These are phyloP conservation scores for Leccinum variabile DNA, from an alignment of 1,284 basidiomycete genomes.

Conservation along the genomic window DNA sequence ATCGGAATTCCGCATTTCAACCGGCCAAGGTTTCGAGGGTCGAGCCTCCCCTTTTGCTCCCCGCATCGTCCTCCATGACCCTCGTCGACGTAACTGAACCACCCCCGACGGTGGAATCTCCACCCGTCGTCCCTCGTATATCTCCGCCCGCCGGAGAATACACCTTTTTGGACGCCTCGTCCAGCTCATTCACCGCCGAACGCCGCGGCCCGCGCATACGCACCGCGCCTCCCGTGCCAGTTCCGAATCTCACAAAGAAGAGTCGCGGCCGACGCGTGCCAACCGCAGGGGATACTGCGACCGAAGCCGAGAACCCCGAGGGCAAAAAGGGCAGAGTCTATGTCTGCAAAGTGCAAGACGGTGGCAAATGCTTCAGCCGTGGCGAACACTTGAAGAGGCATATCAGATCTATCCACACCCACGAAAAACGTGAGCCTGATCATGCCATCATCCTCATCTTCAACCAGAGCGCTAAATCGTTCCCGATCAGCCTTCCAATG, in stretches of 20 bases:
- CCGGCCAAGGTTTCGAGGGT: conserved; percentile 32
- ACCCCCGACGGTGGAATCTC: conserved; percentile 9
- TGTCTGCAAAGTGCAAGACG: conserved; percentile 64
- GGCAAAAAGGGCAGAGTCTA: conserved; percentile 51
- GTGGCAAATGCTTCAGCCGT: conserved; percentile 72
- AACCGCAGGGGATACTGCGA: conserved; percentile 35
- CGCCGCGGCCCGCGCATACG: conserved; percentile 39
- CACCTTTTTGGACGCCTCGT: conserved; percentile 37
- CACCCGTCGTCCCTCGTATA: conserved; percentile 12
- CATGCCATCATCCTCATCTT: conserved; percentile 20
- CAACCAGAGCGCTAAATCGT: conserved; percentile 23
- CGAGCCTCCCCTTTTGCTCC: conserved; percentile 27
- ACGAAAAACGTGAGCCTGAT: conserved; percentile 68
- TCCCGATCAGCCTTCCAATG: conserved; percentile 55
- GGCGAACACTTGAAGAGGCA: conserved; percentile 80
- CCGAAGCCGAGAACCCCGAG: conserved; percentile 31
- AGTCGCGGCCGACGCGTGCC: conserved; percentile 70
- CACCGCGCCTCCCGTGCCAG: conserved; percentile 54
- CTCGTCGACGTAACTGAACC: conserved; percentile 29
- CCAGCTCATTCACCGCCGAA: conserved; percentile 37
- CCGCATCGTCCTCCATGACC: conserved; percentile 33
- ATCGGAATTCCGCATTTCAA: conserved; percentile 20
- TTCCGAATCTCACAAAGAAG: conserved; percentile 72
- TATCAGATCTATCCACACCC: conserved; percentile 71
- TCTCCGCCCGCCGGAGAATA: conserved; percentile 37